A percentile compares a stretch with the other conserved stretches of the same genome.
These are phyloP conservation scores for Mallotus nudiflorus DNA, from an alignment of 345 rosid genomes.

Conservation along the genomic window DNA sequence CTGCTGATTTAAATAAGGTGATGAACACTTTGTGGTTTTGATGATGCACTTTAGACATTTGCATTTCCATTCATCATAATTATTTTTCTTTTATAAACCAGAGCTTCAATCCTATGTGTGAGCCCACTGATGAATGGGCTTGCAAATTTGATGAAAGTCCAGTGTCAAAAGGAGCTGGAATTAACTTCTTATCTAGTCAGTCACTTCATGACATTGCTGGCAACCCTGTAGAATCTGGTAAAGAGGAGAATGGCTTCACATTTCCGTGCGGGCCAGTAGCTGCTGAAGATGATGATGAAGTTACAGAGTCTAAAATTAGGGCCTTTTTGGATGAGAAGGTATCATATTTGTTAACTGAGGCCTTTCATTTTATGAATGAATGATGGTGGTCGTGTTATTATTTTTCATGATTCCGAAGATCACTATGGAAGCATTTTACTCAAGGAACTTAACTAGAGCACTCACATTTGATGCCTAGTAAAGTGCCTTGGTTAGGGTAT, in stretches of 20 bases:
- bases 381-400: neutral
- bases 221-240: constrained; percentile 36
- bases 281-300: constrained; percentile 36
- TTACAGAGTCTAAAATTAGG: constrained; percentile 34
- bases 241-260: constrained; percentile 49
- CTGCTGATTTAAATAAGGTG: constrained; percentile 73
- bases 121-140: constrained; percentile 78
- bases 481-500: neutral
- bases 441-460: neutral
- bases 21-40: constrained; percentile 19
- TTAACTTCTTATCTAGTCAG: constrained; percentile 39
- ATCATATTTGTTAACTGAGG: constrained; percentile 1
- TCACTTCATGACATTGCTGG: constrained; percentile 25
- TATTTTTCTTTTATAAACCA: constrained; percentile 37
- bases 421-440: neutral
- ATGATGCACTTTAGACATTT: constrained; percentile 6
- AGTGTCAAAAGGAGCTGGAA: constrained; percentile 38
- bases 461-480: neutral
- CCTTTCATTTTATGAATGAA: constrained; percentile 3
- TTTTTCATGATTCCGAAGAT: neutral
- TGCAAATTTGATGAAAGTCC: constrained; percentile 57
- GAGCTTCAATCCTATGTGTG: constrained; percentile 88
- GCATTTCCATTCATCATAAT: constrained; percentile 1
- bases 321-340: constrained; percentile 44
- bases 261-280: constrained; percentile 38